Evolutionary conservation across 352 stramenopile species (phyloP).

Genomic region (Globisporangium nagaii): DNA sequence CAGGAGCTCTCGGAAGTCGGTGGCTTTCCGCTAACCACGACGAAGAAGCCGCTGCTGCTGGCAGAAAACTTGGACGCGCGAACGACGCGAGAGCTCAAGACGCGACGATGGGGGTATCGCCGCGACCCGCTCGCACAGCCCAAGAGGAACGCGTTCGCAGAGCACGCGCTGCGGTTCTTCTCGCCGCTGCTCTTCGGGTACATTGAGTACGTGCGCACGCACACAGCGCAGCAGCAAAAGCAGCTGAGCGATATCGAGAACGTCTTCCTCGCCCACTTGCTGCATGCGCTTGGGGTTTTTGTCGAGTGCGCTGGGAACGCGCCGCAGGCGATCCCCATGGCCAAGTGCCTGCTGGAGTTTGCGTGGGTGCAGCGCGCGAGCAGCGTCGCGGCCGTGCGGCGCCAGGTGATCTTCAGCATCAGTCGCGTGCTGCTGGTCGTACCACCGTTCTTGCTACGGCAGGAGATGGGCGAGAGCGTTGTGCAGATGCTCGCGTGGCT

Average conservation of each 20-base stretch:
- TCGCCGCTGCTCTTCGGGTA: slow-evolving; percentile 73
- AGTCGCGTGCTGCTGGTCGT: slow-evolving; percentile 66
- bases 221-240: slow-evolving; percentile 10
- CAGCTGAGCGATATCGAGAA: slow-evolving; percentile 49
- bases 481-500: slow-evolving; percentile 51
- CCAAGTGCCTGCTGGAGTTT: slow-evolving; percentile 66
- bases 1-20: slow-evolving; percentile 65
- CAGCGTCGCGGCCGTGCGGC: slow-evolving; percentile 44
- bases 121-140: slow-evolving; percentile 35
- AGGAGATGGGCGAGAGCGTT: slow-evolving; percentile 46
- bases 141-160: slow-evolving; percentile 62
- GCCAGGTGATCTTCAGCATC: slow-evolving; percentile 67
- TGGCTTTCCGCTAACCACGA: slow-evolving; percentile 17
- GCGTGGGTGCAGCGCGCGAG: slow-evolving; percentile 50
- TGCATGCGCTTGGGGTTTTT: slow-evolving; percentile 60
- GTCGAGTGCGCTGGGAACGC: slow-evolving; percentile 65
- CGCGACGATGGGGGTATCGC: slow-evolving; percentile 61
- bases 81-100: slow-evolving; percentile 57
- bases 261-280: slow-evolving; percentile 62
- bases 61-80: slow-evolving; percentile 32
- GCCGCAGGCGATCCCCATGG: slow-evolving; percentile 55
- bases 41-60: slow-evolving; percentile 34
- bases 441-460: slow-evolving; percentile 42
- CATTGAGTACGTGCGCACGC: slow-evolving; percentile 40
- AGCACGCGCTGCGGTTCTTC: slow-evolving; percentile 63